phyloP scores from a whole-genome alignment of 2,329 filamentous ascomycete species.

The Byssothecium circinans region DNA sequence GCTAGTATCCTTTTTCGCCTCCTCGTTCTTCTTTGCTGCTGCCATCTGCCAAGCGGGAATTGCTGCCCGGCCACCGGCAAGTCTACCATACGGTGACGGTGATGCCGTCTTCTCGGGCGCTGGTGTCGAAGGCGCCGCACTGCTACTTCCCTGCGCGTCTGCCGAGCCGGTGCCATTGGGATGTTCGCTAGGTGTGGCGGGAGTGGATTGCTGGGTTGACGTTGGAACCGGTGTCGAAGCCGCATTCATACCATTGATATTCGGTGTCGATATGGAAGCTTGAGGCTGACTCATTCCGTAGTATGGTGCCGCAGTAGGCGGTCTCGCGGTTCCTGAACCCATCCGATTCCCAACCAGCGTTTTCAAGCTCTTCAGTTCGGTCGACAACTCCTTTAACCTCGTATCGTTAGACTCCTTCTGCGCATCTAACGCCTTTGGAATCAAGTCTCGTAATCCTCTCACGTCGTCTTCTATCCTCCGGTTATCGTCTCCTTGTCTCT shows the following conservation, averaged over 20 bases:
- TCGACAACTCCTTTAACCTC: constrained; percentile 79
- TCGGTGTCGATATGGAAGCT: constrained; percentile 23
- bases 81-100: constrained; percentile 34
- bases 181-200: constrained; percentile 25
- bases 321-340: constrained; percentile 34
- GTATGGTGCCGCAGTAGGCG: constrained; percentile 25
- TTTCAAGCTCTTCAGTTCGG: constrained; percentile 90
- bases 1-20: constrained; percentile 47
- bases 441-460: constrained; percentile 75
- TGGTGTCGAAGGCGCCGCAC: constrained; percentile 21
- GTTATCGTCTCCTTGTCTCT: constrained; percentile 83
- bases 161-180: constrained; percentile 15
- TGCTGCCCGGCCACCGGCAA: constrained; percentile 43
- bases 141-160: constrained; percentile 27
- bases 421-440: constrained; percentile 84
- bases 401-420: constrained; percentile 83
- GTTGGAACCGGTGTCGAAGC: constrained; percentile 17
- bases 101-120: constrained; percentile 32
- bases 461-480: constrained; percentile 86
- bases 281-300: constrained; percentile 26
- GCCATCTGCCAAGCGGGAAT: constrained; percentile 60
- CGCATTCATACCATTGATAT: constrained; percentile 29
- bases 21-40: constrained; percentile 51
- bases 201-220: constrained; percentile 6
- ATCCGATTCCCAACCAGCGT: constrained; percentile 73